phyloP scores from a whole-genome alignment of 371 early-diverging fungal genomes.

The Caulochytrium protostelioides region DNA sequence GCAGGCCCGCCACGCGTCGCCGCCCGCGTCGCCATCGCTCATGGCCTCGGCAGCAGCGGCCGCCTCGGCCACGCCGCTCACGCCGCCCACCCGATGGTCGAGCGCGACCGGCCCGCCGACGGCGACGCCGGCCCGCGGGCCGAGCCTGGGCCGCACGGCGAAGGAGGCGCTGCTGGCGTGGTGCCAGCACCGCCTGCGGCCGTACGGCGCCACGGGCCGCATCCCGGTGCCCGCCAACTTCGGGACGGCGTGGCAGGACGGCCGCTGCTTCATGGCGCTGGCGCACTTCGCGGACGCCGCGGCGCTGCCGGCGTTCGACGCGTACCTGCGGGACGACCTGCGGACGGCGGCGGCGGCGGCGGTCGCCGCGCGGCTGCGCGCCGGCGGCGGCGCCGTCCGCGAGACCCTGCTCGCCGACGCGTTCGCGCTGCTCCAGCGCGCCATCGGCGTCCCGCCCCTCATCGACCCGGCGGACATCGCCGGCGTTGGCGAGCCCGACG shows the following conservation, averaged over 20 bases:
- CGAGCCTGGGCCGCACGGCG: no score
- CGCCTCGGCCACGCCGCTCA: no score
- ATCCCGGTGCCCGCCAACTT: conserved; percentile 32
- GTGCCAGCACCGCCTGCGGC: conserved; percentile 30
- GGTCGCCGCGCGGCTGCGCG: background rate
- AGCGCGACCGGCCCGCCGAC: background rate
- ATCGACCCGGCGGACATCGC: conserved; percentile 32
- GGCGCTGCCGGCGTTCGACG: conserved; percentile 29
- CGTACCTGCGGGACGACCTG: no score
- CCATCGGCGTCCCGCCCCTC: conserved; percentile 22
- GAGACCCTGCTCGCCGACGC: conserved; percentile 15
- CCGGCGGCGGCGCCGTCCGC: background rate
- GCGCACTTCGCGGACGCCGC: conserved; percentile 39
- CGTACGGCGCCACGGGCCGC: conserved; percentile 28
- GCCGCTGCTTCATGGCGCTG: conserved; percentile 36
- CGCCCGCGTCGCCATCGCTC: no score
- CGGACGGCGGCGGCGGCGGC: conserved; percentile 1
- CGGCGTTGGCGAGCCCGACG: conserved; percentile 27
- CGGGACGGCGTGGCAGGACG: conserved; percentile 40
- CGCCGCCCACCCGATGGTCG: no score
- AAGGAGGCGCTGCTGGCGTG: conserved; percentile 29
- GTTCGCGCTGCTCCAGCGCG: conserved; percentile 25
- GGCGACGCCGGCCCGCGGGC: background rate
- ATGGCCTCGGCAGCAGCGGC: no score
- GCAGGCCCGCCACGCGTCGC: no score